Evolutionary conservation across 2,329 filamentous ascomycete genomes (phyloP), one percentile per base, ranked within the genome.

Genomic region (Scedosporium dehoogii): DNA sequence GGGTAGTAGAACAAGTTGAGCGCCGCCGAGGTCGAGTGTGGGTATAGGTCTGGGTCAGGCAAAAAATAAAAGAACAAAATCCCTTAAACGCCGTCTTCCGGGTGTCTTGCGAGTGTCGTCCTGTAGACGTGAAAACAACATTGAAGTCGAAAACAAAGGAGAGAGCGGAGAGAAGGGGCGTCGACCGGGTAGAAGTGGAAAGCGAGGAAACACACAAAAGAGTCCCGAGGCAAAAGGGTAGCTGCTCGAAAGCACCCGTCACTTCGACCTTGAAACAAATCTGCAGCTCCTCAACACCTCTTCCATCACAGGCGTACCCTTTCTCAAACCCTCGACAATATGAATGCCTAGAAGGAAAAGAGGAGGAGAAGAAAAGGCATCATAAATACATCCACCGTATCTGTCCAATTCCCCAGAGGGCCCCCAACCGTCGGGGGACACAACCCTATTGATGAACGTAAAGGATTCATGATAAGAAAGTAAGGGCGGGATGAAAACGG

Each of bases 31-130:
- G 44, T 12, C 59, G 59, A 60, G 59, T 25, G 59, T 60, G 59
- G 59, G 59, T 60, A 60, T 60, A 60, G 59, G 59, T 60, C 59
- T 60, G 59, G 59, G 59, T 44, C 59, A 60, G 59, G 59, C 59
- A 53, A 38, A 55, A 55, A 23, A 14, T 53, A 18, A 51, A 51
- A 46, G 18, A 29, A 51, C n/a, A 44, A 60, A 51, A 60, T 33
- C 25, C 44, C 33, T 33, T 27, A 25, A 46, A 60, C 46, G 48
- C 59, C 59, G 59, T 60, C 56, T 41, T 53, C 59, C 59, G 59
- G 59, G 44, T 60, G 59, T 53, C 59, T 46, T 60, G 44, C 59
- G 59, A 60, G 51, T 60, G 42, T 48, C 23, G 23, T 51, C 44
- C 41, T 51, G 44, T 60, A 60, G 51, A 38, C 25, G 29, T 27